Evolutionary conservation across 768 basidiomycete species (phyloP).

Genomic region (Sporobolomyces pararoseus): DNA sequence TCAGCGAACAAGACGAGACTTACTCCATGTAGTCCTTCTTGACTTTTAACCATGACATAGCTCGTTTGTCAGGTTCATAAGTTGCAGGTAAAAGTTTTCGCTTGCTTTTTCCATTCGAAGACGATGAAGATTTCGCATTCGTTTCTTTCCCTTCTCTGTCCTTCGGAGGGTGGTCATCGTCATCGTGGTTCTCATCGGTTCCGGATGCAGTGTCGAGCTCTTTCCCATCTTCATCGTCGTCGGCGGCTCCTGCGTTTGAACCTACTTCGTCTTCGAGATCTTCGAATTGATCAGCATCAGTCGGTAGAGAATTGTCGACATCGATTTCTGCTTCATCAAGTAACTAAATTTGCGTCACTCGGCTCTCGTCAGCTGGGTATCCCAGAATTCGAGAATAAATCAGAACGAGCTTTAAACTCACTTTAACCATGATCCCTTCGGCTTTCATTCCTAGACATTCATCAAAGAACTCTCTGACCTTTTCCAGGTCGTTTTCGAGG

Average conservation of each 20-base stretch:
- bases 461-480: slow-evolving; percentile 70
- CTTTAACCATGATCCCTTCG: slow-evolving; percentile 94
- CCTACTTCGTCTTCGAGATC: slow-evolving; percentile 50
- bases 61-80: slow-evolving; percentile 81
- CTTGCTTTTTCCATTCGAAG: slow-evolving; percentile 48
- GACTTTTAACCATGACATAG: slow-evolving; percentile 80
- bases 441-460: slow-evolving; percentile 63
- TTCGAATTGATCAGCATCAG: slow-evolving; percentile 48
- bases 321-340: slow-evolving; percentile 57
- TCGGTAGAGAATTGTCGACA: slow-evolving; percentile 29
- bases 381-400: too few species aligned
- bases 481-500: slow-evolving; percentile 58
- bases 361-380: slow-evolving; percentile 25
- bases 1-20: slow-evolving; percentile 58
- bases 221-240: slow-evolving; percentile 44
- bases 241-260: slow-evolving; percentile 1
- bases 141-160: background rate
- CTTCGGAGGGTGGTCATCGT: background rate
- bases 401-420: background rate
- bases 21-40: slow-evolving; percentile 83
- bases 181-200: background rate
- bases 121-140: too few species aligned
- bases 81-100: slow-evolving; percentile 73
- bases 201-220: background rate
- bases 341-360: slow-evolving; percentile 53